Evolutionary conservation across 2,329 filamentous ascomycete genomes (phyloP), one percentile per base, ranked within the genome.

Genomic region (Phaeoacremonium minimum): DNA sequence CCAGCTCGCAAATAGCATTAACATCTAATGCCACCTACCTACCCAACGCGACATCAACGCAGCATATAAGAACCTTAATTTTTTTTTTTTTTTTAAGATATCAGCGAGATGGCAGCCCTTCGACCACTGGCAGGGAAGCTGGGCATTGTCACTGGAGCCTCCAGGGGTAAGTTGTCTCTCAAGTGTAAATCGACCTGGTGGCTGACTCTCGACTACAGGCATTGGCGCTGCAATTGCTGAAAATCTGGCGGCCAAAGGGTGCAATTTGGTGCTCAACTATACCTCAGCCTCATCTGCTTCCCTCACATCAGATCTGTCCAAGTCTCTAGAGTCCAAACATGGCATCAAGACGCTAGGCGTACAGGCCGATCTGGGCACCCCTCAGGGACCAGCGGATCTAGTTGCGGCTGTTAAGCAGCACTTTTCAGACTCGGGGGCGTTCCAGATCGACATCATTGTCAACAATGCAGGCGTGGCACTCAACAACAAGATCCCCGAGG

Each of bases 401-500:
- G 60, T 89, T 46, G 61, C 66, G 16, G 70, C 71, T 0, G 71
- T 78, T 5, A 71, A 76, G 47, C 68, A 77, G 45, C 67, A 79
- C 52, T 81, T 85, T 60, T 38, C 71, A 7, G 55, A 70, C 39
- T 67, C 73, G 18, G 63, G 38, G 14, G 43, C 46, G 6, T 77
- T 88, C 55, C 77, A 83, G 51, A 73, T 95, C 52, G 87, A 94
- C 62, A 87, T 95, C 43, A 67, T 95, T 36, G 68, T 95, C 67
- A 94, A 95, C 73, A 37, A 94, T 58, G 88, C 89, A 18, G 89
- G 87, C 36, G 66, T 81, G 6, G 67, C 77, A 19, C 64, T 75
- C 28, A 91, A 93, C 62, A 75, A 82, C 48, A 57, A 66, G 17
- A 63, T 85, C 16, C 72, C 77, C 34, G 75, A 85, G 18, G 75